Conservation (phyloP, 768 basidiomycete species). For the Boletus edulis region DNA sequence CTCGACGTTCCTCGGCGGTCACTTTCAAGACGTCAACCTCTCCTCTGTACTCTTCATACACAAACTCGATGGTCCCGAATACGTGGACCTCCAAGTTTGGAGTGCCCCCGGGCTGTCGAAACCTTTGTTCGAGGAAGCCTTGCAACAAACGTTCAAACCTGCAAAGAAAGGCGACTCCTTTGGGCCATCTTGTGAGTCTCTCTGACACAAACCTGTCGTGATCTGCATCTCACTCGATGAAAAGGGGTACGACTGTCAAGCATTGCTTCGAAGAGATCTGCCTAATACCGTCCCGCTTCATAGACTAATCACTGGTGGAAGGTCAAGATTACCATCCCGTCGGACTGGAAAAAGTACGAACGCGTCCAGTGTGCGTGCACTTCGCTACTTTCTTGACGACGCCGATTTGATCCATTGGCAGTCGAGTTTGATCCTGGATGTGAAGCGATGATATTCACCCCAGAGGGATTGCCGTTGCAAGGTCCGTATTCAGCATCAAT, state of each 20-base stretch:
- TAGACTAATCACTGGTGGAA: constrained; percentile 98
- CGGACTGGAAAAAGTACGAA: constrained; percentile 79
- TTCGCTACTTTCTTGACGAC: neutral
- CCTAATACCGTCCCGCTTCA: constrained; percentile 5
- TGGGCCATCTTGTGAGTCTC: constrained; percentile 85
- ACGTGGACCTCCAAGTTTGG: constrained; percentile 87
- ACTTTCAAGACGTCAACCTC: constrained; percentile 79
- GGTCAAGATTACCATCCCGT: constrained; percentile 75
- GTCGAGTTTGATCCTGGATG: constrained; percentile 97
- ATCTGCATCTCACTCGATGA: constrained; percentile 2
- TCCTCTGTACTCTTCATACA: constrained; percentile 75
- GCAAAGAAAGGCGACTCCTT: constrained; percentile 90
- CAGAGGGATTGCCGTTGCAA: constrained; percentile 77
- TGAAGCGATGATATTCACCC: constrained; percentile 89
- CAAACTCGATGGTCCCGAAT: constrained; percentile 59
- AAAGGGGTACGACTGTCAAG: constrained; percentile 47
- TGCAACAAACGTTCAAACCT: constrained; percentile 74
- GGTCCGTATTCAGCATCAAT: constrained; percentile 36
- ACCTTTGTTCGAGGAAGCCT: constrained; percentile 85
- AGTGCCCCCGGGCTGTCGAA: constrained; percentile 84
- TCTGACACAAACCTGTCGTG: neutral
- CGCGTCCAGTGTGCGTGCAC: constrained; percentile 71
- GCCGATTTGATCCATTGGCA: constrained; percentile 27
- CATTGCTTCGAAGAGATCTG: neutral
- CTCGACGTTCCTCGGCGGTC: constrained; percentile 69